These are phyloP conservation scores for Globisporangium cylindrosporum DNA, from an alignment of 352 stramenopile genomes.

Conservation along the genomic window DNA sequence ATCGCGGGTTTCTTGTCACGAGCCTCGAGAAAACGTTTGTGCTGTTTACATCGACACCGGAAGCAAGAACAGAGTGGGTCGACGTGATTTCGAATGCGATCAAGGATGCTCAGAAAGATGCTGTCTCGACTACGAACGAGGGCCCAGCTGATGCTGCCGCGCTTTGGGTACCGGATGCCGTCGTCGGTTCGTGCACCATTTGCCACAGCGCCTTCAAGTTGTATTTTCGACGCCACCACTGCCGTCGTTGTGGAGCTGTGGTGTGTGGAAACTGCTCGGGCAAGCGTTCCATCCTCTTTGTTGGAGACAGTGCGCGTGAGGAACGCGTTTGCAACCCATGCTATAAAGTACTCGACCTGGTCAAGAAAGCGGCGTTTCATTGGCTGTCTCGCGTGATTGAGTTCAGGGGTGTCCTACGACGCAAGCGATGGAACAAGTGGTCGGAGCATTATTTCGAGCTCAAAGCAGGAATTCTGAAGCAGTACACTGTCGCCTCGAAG, in stretches of 20 bases:
- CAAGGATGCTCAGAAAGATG: slow-evolving; percentile 41
- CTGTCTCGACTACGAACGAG: slow-evolving; percentile 25
- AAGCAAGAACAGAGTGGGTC: slow-evolving; percentile 55
- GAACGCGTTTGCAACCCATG: slow-evolving; percentile 74
- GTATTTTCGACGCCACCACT: slow-evolving; percentile 83
- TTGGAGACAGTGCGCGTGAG: slow-evolving; percentile 54
- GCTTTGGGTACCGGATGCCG: slow-evolving; percentile 72
- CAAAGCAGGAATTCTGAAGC: slow-evolving; percentile 66
- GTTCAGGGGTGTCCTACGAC: slow-evolving; percentile 65
- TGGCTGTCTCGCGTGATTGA: slow-evolving; percentile 74
- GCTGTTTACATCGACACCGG: slow-evolving; percentile 54
- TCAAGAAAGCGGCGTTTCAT: slow-evolving; percentile 59
- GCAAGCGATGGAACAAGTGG: slow-evolving; percentile 77
- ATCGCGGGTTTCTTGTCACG: slow-evolving; percentile 74
- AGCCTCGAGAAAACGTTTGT: slow-evolving; percentile 85
- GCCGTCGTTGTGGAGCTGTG: slow-evolving; percentile 69
- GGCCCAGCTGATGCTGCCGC: slow-evolving; percentile 56
- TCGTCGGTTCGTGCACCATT: slow-evolving; percentile 64
- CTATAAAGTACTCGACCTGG: slow-evolving; percentile 59
- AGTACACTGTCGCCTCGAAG: slow-evolving; percentile 65
- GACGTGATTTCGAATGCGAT: slow-evolving; percentile 52
- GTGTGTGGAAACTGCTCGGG: slow-evolving; percentile 80
- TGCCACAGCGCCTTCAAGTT: slow-evolving; percentile 65
- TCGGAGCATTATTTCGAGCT: slow-evolving; percentile 81
- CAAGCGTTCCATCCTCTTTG: slow-evolving; percentile 64